Base-by-base conservation (phyloP, 306 rosid species). In the Citrullus colocynthis region DNA sequence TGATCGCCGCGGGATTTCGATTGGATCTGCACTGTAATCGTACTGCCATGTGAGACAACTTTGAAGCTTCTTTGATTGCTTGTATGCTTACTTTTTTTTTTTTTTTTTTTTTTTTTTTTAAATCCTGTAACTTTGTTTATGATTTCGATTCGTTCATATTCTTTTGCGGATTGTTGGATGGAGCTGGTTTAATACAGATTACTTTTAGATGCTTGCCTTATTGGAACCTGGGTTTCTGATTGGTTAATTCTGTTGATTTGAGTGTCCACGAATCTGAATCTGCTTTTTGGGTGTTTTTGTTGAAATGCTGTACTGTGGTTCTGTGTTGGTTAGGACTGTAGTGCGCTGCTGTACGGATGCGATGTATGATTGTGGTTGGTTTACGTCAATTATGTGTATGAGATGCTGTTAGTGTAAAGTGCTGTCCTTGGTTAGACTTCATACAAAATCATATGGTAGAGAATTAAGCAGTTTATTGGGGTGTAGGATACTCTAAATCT, bases 11-110 rank as follows among this genome's bases (percentile, higher is more conserved):
- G 28, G 54, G 49, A 39, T 71, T 9, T 76, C 59, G 71, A 63
- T 78, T 81, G 86, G 85, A 93, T 93, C 92, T 85, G 61, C 91
- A 82, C 44, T 15, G 56, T 58, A 39, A 12, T 76, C 44, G 6
- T 76, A 6, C 70, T 41, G 9, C 24, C 44, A 54, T 51, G 78
- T 74, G 32, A 52, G 41, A 30, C 9, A 28, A 30, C 62, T 51
- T 30, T n/a, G 10, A 52, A n/a, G 16, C 21, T 52, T 74, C 34
- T 48, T 72, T 49, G 20, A 17, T 67, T 67, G 2, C 6, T n/a
- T n/a, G 52, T 4, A 28, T 30, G 21, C 11, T 66, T 66, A 5
- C 6, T 65, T 4, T 65, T 65, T 7, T 58, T 58, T n/a, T 0
- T 4, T 65, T 65, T 7, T 58, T 58, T n/a, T 0, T 20, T n/a